Conservation (phyloP, 1,284 basidiomycete species). For the Rhodotorula sp. region DNA sequence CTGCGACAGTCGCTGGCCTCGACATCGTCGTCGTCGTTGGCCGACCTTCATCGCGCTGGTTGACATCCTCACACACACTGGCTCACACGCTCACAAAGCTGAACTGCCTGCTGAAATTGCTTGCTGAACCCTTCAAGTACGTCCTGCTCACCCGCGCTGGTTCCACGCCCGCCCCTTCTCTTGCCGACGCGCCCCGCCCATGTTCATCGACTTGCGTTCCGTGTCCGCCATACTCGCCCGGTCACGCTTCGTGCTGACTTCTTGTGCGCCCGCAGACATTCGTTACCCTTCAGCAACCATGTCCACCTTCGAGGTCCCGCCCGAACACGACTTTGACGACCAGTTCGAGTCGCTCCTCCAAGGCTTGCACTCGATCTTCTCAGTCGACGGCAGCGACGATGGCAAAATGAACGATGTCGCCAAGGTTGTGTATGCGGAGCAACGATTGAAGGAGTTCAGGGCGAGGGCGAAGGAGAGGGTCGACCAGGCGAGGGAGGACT, state of each 20-base stretch:
- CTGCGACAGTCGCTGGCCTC: not conserved
- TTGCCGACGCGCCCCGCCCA: too few relatives aligned
- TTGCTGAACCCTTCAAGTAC: too few relatives aligned
- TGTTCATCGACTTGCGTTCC: too few relatives aligned
- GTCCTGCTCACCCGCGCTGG: too few relatives aligned
- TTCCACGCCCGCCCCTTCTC: not conserved
- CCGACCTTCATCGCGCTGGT: not conserved
- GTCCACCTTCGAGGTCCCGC: slow-evolving; percentile 8
- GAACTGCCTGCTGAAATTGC: too few relatives aligned
- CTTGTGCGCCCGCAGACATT: not conserved
- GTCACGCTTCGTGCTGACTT: not conserved
- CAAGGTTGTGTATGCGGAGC: slow-evolving; percentile 22
- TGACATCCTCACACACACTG: not conserved
- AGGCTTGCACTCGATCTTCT: slow-evolving; percentile 24
- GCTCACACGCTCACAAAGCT: not conserved
- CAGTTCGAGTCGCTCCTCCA: slow-evolving; percentile 28
- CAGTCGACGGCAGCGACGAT: slow-evolving; percentile 13
- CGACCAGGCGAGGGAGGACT: slow-evolving; percentile 33
- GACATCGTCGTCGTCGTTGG: not conserved
- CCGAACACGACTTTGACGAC: slow-evolving; percentile 28
- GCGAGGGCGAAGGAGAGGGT: slow-evolving; percentile 20
- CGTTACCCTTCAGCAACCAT: not conserved
- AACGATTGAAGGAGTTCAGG: slow-evolving; percentile 20
- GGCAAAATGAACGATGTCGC: slow-evolving; percentile 27
- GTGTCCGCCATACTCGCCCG: too few relatives aligned